Conservation (phyloP, 371 early-diverging fungal species). For the Saksenaea oblongispora region DNA sequence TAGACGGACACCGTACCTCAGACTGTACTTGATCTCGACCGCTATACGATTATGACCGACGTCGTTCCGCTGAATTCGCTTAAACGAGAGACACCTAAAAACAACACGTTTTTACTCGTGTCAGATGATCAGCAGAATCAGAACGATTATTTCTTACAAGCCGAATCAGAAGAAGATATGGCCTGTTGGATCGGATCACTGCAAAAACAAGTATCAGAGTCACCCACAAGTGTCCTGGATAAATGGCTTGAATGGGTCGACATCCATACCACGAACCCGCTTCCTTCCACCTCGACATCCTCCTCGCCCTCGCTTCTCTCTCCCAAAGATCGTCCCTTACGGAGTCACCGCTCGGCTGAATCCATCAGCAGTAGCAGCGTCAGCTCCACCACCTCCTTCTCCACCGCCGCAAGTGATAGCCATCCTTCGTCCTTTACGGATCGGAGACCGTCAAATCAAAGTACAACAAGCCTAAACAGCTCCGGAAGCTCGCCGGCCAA, state of each 20-base stretch:
- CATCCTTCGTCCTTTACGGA: neutral
- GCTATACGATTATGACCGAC: slow-evolving; percentile 29
- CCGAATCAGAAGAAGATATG: slow-evolving; percentile 25
- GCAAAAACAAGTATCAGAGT: slow-evolving; percentile 21
- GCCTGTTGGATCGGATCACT: slow-evolving; percentile 28
- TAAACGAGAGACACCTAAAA: slow-evolving; percentile 17
- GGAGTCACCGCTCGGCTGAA: slow-evolving; percentile 20
- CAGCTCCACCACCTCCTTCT: slow-evolving; percentile 10
- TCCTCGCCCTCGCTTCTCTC: neutral
- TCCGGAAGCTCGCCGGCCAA: neutral
- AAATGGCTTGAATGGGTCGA: slow-evolving; percentile 46
- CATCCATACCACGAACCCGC: slow-evolving; percentile 10
- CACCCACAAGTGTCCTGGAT: slow-evolving; percentile 36
- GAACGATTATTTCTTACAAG: slow-evolving; percentile 39
- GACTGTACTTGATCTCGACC: slow-evolving; percentile 31
- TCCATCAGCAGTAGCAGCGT: slow-evolving; percentile 15
- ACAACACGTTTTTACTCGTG: slow-evolving; percentile 29
- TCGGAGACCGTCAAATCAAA: slow-evolving; percentile 5
- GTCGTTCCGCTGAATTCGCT: slow-evolving; percentile 12
- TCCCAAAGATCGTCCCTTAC: neutral
- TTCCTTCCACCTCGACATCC: neutral
- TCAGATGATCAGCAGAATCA: slow-evolving; percentile 30
- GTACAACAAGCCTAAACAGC: slow-evolving; percentile 8
- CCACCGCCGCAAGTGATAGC: slow-evolving; percentile 8
- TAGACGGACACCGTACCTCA: slow-evolving; percentile 33